phyloP scores from a whole-genome alignment of 78 protist genomes.

The Diacronema lutheri region DNA sequence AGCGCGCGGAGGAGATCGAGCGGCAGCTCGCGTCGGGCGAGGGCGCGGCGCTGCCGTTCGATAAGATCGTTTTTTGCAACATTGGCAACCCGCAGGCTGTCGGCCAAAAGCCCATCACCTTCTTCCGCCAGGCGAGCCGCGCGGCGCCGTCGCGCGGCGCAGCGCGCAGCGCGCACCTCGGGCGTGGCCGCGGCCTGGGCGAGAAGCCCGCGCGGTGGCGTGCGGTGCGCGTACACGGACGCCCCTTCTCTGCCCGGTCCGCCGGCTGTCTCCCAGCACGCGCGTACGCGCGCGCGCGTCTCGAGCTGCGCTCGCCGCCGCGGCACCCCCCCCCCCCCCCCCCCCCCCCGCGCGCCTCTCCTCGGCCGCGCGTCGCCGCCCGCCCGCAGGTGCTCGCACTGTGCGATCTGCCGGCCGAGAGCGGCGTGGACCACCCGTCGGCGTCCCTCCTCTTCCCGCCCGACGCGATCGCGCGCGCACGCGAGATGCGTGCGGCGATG shows the following conservation, averaged over 20 bases:
- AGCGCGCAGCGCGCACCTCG: too few relatives aligned
- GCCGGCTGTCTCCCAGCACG: not conserved
- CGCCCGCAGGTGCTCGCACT: not conserved
- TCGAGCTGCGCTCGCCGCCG: not conserved
- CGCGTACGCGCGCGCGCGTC: not conserved
- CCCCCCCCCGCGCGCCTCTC: not conserved
- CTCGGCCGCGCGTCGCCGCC: not conserved
- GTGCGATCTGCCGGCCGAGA: not conserved
- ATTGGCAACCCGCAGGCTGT: conserved; percentile 97
- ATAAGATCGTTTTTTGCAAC: conserved; percentile 85
- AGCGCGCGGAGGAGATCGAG: too few relatives aligned
- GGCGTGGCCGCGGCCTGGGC: too few relatives aligned
- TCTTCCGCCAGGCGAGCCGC: conserved; percentile 78
- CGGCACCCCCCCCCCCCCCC: not conserved
- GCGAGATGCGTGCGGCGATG: not conserved
- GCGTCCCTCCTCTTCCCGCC: conserved; percentile 54
- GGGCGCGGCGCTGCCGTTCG: conserved; percentile 59
- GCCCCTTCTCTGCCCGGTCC: not conserved
- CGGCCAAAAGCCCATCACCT: conserved; percentile 91
- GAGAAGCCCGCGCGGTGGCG: not conserved
- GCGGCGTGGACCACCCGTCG: not conserved
- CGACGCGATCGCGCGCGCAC: conserved; percentile 81
- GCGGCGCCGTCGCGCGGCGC: too few relatives aligned
- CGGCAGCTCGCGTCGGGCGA: not conserved
- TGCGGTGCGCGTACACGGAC: too few relatives aligned